Conservation (phyloP, 108 stramenopile species). For the Stephanodiscus triporus region DNA sequence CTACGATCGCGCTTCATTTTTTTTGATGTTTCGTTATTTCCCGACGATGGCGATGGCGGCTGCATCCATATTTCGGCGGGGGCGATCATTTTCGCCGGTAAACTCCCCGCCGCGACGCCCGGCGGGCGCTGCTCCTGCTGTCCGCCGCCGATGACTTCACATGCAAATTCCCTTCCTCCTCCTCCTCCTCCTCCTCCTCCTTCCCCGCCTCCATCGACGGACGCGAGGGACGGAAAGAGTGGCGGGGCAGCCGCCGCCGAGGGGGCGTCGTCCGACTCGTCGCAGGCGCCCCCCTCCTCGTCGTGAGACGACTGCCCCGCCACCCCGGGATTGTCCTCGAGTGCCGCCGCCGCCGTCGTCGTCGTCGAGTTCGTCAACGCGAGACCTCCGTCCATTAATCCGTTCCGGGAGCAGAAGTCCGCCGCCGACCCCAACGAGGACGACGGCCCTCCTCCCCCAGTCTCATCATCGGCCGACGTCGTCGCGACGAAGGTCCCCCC, state of each 20-base stretch:
- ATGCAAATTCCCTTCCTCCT: too few species aligned
- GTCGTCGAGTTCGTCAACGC: too few species aligned
- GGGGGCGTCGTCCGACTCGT: not conserved
- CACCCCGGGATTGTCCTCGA: not conserved
- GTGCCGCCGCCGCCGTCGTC: not conserved
- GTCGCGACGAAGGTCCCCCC: too few species aligned
- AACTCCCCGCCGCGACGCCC: not conserved
- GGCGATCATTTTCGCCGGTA: not conserved
- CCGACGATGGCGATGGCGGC: slow-evolving; percentile 4
- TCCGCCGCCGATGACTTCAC: not conserved
- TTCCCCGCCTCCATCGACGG: slow-evolving; percentile 5
- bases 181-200: not conserved
- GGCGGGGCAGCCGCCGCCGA: not conserved
- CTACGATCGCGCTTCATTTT: slow-evolving; percentile 7
- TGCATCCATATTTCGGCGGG: not conserved
- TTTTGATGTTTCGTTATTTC: not conserved
- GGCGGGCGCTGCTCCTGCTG: not conserved
- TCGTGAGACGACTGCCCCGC: not conserved
- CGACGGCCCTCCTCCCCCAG: too few species aligned
- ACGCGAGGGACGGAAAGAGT: slow-evolving; percentile 14
- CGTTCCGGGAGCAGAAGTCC: slow-evolving; percentile 2
- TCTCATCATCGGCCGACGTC: too few species aligned
- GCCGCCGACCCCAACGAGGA: slow-evolving; percentile 2
- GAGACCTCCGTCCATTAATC: not conserved
- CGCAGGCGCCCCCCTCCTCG: not conserved